Evolutionary conservation across 176 grass and related monocot genomes (phyloP), one percentile per base, ranked within the genome.

Genomic region (Musa troglodytarum): DNA sequence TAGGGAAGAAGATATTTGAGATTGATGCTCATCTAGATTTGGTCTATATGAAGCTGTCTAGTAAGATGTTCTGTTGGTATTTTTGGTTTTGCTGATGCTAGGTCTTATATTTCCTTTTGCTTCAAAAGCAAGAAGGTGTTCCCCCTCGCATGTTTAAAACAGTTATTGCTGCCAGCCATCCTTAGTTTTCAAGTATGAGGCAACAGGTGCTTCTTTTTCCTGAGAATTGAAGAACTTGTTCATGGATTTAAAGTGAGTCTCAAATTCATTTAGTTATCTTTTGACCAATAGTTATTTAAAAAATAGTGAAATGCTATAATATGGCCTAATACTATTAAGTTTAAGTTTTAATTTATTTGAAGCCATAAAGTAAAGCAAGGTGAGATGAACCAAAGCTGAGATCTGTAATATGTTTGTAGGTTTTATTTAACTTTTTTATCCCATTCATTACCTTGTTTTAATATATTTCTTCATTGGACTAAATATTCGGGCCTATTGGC

Each of bases 131-230:
- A 65, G 88, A 82, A 84, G 95, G 88, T n/a, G 81, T 99, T 70
- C 86, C 88, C 75, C 90, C 95, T 87, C 88, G 78, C 15, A 99
- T 99, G 95, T 94, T 99, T 66, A 99, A 99, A 84, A 72, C 88
- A 56, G 90, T 99, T 82, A 91, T 99, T 82, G 86, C 95, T 13
- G 82, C 90, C 26, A 87, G 83, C 26, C 95, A 99, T 81, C 78
- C 95, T 71, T 90, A 99, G 53, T 94, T 99, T 86, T 99, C 90
- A 11, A 99, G 75, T 82, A 89, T 94, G 90, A 88, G 95, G 49
- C 95, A 99, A 61, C 95, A 99, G 90, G 95, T 99, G 83, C 51
- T 72, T 76, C 29, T 71, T 2, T 17, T 69, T 43, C 34, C 34
- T 43, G 34, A 43, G 34, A 43, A 43, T 29, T 56, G 54, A 72